Percentiles rank a stretch among this genome's conserved stretches.
phyloP scores from a whole-genome alignment of 169 alveolate species.

The Haemoproteus tartakovskyi region DNA sequence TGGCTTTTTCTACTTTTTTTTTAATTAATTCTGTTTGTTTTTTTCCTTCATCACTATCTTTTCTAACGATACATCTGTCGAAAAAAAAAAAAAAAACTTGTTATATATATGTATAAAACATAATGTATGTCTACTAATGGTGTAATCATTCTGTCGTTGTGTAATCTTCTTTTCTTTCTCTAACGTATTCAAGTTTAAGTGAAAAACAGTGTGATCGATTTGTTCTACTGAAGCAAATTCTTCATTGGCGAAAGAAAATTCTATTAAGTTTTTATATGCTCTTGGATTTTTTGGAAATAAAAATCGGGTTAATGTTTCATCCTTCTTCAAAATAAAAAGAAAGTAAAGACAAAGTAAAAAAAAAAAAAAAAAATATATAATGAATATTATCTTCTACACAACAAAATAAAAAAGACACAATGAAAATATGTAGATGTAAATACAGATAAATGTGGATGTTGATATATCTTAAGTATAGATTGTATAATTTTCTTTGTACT shows the following conservation, averaged over 20 bases:
- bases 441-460: too few relatives aligned
- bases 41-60: constrained; percentile 53
- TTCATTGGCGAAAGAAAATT: constrained; percentile 51
- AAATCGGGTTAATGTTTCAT: constrained; percentile 45
- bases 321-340: too few relatives aligned
- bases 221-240: constrained; percentile 27
- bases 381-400: too few relatives aligned
- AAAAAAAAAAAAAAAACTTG: constrained; percentile 1
- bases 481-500: too few relatives aligned
- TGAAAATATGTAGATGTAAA: too few relatives aligned
- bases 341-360: too few relatives aligned
- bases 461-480: too few relatives aligned
- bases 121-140: neutral
- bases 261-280: constrained; percentile 31
- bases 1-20: constrained; percentile 43
- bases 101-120: neutral
- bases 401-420: too few relatives aligned
- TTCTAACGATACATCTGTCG: constrained; percentile 10
- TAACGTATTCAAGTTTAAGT: constrained; percentile 49
- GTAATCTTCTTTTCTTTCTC: neutral
- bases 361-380: too few relatives aligned
- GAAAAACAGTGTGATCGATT: constrained; percentile 59
- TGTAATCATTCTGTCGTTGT: neutral
- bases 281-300: constrained; percentile 62
- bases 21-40: constrained; percentile 38